phyloP scores from a whole-genome alignment of 2,329 filamentous ascomycete genomes.

The Colletotrichum navitas region DNA sequence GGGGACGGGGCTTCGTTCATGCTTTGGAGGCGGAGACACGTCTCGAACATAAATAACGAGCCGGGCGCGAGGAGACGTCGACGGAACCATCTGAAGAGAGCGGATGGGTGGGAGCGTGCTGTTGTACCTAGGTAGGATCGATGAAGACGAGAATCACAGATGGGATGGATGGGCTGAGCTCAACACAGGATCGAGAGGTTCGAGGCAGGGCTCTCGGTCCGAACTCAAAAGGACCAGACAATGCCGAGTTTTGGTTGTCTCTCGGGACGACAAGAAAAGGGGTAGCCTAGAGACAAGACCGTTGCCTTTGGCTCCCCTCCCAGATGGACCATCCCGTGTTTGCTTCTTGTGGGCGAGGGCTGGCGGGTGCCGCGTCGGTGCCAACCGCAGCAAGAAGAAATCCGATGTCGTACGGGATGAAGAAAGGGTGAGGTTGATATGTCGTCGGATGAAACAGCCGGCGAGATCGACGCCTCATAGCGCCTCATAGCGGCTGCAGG shows the following conservation, averaged over 20 bases:
- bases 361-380: not conserved
- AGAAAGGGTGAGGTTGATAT: conserved; percentile 16
- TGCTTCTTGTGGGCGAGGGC: not conserved
- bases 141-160: conserved; percentile 24
- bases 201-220: conserved; percentile 12
- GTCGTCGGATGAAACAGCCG: conserved; percentile 35
- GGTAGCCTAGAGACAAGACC: not conserved
- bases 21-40: conserved; percentile 31
- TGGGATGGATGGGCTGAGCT: conserved; percentile 24
- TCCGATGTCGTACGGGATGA: conserved; percentile 20
- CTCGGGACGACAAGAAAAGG: not conserved
- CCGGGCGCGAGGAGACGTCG: conserved; percentile 14
- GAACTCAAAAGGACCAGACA: not conserved
- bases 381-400: conserved; percentile 6
- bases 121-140: conserved; percentile 7
- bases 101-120: not conserved
- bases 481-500: conserved; percentile 28
- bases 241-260: not conserved
- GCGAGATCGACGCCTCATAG: conserved; percentile 30
- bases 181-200: not conserved
- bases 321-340: not conserved
- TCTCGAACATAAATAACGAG: conserved; percentile 32
- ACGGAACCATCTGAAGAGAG: conserved; percentile 34
- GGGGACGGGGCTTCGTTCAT: conserved; percentile 38
- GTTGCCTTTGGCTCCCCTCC: conserved; percentile 14